Conservation (phyloP, 306 rosid species). For the Parietaria judaica region DNA sequence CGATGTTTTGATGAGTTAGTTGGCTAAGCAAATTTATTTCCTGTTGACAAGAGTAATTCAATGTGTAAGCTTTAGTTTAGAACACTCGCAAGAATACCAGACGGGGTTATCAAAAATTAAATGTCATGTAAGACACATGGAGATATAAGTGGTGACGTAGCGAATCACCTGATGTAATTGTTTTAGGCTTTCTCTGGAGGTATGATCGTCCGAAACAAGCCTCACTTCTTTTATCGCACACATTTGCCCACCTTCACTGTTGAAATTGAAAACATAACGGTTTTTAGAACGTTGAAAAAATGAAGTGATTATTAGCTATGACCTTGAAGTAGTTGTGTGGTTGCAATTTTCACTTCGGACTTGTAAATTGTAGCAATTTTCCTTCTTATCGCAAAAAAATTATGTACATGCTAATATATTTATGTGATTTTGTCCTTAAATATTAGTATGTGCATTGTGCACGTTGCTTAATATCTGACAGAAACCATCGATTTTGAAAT, state of each 20-base stretch:
- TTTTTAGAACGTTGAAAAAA: slow-evolving; percentile 16
- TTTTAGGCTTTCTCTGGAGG: slow-evolving; percentile 85
- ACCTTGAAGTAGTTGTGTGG: no score
- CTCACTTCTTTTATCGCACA: slow-evolving; percentile 97
- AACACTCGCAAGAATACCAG: slow-evolving; percentile 12
- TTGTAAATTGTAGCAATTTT: no score
- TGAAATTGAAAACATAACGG: slow-evolving; percentile 25
- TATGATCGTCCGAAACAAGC: slow-evolving; percentile 68
- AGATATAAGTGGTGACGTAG: not conserved
- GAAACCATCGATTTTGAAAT: no score
- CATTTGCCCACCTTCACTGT: slow-evolving; percentile 95
- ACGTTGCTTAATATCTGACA: no score
- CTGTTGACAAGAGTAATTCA: slow-evolving; percentile 34
- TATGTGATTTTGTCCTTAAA: no score
- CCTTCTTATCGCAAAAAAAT: no score
- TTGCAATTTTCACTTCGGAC: no score
- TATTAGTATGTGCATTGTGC: no score
- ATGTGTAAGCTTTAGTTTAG: slow-evolving; percentile 12
- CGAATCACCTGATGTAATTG: slow-evolving; percentile 79
- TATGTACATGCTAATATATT: no score
- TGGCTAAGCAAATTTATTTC: slow-evolving; percentile 86
- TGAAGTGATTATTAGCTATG: no score
- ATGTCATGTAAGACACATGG: slow-evolving; percentile 1
- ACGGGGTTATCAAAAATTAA: slow-evolving; percentile 12
- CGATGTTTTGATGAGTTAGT: slow-evolving; percentile 84